A percentile compares a stretch with the other conserved stretches of the same genome.
These are phyloP conservation scores for Trapa bicornis DNA, from an alignment of 345 rosid species.

Conservation along the genomic window DNA sequence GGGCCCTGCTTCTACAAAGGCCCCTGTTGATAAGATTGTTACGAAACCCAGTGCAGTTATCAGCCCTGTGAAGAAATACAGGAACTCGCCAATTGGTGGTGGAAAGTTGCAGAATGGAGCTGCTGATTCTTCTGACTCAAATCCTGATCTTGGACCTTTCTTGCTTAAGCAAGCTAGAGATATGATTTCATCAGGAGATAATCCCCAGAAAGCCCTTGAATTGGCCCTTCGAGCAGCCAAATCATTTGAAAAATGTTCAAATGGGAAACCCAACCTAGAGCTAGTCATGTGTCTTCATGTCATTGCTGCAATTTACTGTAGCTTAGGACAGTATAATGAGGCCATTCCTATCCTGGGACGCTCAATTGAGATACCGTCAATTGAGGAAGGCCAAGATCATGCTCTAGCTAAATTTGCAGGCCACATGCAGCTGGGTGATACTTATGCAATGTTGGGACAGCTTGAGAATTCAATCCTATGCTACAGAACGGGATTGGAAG, in stretches of 20 bases:
- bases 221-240: constrained; percentile 60
- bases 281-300: constrained; percentile 79
- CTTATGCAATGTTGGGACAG: constrained; percentile 76
- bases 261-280: constrained; percentile 60
- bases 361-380: constrained; percentile 57
- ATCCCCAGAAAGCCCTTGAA: constrained; percentile 56
- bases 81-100: constrained; percentile 14
- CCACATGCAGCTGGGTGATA: constrained; percentile 91
- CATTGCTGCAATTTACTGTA: constrained; percentile 69
- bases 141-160: constrained; percentile 60
- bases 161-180: constrained; percentile 65
- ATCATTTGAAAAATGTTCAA: constrained; percentile 49
- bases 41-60: constrained; percentile 30
- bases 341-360: constrained; percentile 69
- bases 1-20: constrained; percentile 23
- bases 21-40: constrained; percentile 29
- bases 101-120: constrained; percentile 37
- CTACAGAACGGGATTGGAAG: constrained; percentile 58
- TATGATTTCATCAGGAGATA: constrained; percentile 62
- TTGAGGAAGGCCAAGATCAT: constrained; percentile 64
- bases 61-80: constrained; percentile 31
- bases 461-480: constrained; percentile 63
- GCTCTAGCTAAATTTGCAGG: constrained; percentile 85
- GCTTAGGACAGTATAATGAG: constrained; percentile 55
- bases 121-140: constrained; percentile 26